phyloP scores from a whole-genome alignment of 805 yeast species.

The Wickerhamomyces strasburgensis region DNA sequence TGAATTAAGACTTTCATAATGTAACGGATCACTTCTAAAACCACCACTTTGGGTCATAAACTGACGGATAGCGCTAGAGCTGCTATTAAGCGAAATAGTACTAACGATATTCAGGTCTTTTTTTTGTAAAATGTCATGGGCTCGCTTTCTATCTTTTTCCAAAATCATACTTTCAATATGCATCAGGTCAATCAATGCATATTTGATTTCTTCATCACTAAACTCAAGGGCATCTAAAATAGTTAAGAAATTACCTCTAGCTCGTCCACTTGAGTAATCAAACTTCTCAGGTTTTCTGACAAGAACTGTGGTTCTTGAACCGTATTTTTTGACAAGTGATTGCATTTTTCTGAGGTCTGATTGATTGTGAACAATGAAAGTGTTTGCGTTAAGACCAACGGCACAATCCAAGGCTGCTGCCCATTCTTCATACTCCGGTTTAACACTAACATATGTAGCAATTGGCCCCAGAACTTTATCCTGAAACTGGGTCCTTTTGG shows the following conservation, averaged over 20 bases:
- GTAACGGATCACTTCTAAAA: conserved; percentile 49
- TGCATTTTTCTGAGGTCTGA: conserved; percentile 50
- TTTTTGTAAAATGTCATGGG: conserved; percentile 37
- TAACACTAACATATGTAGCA: conserved; percentile 57
- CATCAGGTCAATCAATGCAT: conserved; percentile 58
- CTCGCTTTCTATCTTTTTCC: conserved; percentile 45
- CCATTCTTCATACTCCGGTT: conserved; percentile 52
- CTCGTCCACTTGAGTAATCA: conserved; percentile 42
- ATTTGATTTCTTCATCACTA: conserved; percentile 48
- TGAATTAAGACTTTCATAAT: conserved; percentile 26
- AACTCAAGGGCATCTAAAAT: conserved; percentile 59
- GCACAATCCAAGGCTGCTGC: conserved; percentile 52
- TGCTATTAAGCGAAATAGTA: conserved; percentile 39
- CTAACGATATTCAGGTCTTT: conserved; percentile 32
- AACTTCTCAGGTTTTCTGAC: conserved; percentile 55
- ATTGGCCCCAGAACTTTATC: conserved; percentile 74
- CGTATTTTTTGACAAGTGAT: conserved; percentile 28
- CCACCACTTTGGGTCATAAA: conserved; percentile 37
- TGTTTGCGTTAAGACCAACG: conserved; percentile 44
- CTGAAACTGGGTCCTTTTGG: conserved; percentile 35
- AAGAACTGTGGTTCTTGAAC: conserved; percentile 37
- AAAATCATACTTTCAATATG: conserved; percentile 56
- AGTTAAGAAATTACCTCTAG: conserved; percentile 38
- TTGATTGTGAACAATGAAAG: conserved; percentile 64
- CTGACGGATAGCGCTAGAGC: conserved; percentile 41